Base-by-base conservation (phyloP, 2,329 filamentous ascomycete genomes). In the Xylariaceae sp. region DNA sequence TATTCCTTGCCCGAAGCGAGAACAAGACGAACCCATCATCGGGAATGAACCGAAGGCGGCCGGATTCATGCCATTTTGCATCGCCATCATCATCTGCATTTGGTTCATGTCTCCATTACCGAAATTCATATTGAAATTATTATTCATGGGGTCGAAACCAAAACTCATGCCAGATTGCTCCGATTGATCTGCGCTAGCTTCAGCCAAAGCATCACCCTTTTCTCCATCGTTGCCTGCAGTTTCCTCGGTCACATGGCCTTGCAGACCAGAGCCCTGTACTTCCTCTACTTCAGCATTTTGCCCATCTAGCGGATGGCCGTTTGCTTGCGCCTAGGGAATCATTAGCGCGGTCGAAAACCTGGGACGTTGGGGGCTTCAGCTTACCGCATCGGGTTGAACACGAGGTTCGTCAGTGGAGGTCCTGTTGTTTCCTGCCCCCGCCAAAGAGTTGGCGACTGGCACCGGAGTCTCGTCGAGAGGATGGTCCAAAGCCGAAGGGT, bases 31-130 rank as follows among this genome's bases (percentile, higher is more conserved):
- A 96, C 91, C 88, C 88, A 96, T 96, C 84, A 92, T 90, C 51
- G 87, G 79, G 67, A 86, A 86, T 57, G 74, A 75, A 55, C 77
- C 76, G 65, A 84, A 85, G 2, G 73, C 72, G 62, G 73, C 76
- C 32, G 76, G 70, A 44, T 75, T 75, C 79, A 85, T 85, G 62
- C 81, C 81, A 65, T 87, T 80, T 72, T 87, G 80, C 87, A 90
- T 81, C 72, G 83, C 76, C 84, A 88, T 86, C 85, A 89, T 82
- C 84, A 83, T 83, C 71, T 89, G 86, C 84, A 91, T 89, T 77
- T 87, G 84, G 67, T 84, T 87, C 71, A 88, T 85, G 64, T 87
- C 84, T 55, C 80, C 80, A 59, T 79, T 78, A 65, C 80, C 82
- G 67, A 80, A 87, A 66, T 78, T 80, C 78, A 85, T 83, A 30